Base-by-base conservation (phyloP, 495 filamentous ascomycete species). In the Neurospora sp. region DNA sequence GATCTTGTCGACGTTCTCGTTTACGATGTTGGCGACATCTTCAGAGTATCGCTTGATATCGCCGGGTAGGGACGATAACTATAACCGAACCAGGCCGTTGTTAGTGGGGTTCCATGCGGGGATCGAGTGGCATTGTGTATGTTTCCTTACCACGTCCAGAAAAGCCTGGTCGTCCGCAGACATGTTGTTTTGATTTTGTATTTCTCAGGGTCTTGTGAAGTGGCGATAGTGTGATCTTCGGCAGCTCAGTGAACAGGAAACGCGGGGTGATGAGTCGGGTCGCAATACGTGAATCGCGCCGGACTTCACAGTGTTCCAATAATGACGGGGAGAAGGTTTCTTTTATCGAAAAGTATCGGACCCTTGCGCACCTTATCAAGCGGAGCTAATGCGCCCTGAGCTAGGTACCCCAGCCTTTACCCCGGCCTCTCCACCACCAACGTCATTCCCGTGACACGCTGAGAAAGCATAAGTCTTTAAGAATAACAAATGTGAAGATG, bases 1-100 rank as follows among this genome's bases (percentile, higher is more conserved):
- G 41, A 91, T 88, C 70, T 85, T 80, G 75, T 97, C 92, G 79
- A 95, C 88, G 69, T 92, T 86, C 61, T 86, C 85, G 78, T 97
- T 91, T 80, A 97, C 88, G 48, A 89, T 89, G 71, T 94, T 90
- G 73, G 92, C 92, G 74, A 92, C 88, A 39, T 90, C 82, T 75
- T 83, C 81, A 6, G 90, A 88, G 80, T 90, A 90, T 41, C 83
- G 82, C 71, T 85, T 87, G 83, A 94, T 87, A 76, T 93, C 89
- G 82, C 88, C 86, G 46, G 92, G 90, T 71, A 94, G 87, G 70
- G 87, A 90, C 73, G 90, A 87, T 53, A 94, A 90, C 91, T 94
- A 70, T 68, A 27, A 18, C 20, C 39, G 38, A 40, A 12, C 35
- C 42, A 18, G 27, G 69, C 42, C 40, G 18, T 31, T 61, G 69